Base-by-base conservation (phyloP, 345 rosid genomes). In the Cardamine chenopodiifolia region DNA sequence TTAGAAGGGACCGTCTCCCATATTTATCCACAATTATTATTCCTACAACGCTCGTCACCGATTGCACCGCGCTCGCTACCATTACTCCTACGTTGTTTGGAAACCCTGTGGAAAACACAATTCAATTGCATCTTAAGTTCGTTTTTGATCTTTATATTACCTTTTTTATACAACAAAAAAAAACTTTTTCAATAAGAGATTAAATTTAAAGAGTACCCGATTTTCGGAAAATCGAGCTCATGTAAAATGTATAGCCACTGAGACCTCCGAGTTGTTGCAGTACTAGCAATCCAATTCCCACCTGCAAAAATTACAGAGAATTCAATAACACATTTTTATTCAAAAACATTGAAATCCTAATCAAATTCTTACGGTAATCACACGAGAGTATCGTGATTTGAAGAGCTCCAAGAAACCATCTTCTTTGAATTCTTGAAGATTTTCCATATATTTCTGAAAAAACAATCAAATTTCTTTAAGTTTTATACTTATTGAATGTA, bases 201-300 rank as follows among this genome's bases (percentile, higher is more conserved):
- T 14, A 22, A 56, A 19, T 52, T 12, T 14, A 5, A 45, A 49
- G 44, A 34, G 34, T 84, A 86, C 90, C 90, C 3, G 90, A 83
- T 56, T 80, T 81, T 32, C 37, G 53, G 8, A 86, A 84, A 31
- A 86, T 84, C 7, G 88, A 62, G 66, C 90, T 83, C 52, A 86
- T 79, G 61, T 86, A 86, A 69, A 86, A 86, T 32, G 84, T 80
- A 47, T 84, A 79, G 23, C 80, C 90, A 68, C 80, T 82, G 56
- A 87, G 87, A 31, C 97, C 97, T 70, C 97, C 96, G 18, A 92
- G 85, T 72, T 90, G 93, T 83, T 92, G 97, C 72, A 92, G 79
- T 32, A 72, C 87, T 89, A 90, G 85, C 74, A 90, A 68, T 49
- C 97, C 96, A 66, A 87, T 83, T 22, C 87, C 93, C 55, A 88